phyloP scores from a whole-genome alignment of 371 early-diverging fungal species.

The Mortierella sp. region DNA sequence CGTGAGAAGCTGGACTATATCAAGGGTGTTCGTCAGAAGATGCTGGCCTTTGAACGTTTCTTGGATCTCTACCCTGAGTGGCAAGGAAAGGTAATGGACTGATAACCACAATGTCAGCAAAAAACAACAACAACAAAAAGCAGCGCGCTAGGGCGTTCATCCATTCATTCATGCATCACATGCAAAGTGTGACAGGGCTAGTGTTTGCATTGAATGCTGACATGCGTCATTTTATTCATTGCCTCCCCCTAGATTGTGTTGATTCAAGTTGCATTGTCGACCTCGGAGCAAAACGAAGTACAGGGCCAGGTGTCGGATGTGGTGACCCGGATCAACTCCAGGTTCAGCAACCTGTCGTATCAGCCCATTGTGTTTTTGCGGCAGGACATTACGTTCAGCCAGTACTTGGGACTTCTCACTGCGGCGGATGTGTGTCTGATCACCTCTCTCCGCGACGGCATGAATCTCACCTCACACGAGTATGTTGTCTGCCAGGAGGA shows the following conservation, averaged over 20 bases:
- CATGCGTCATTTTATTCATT: not conserved
- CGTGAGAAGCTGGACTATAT: constrained; percentile 96
- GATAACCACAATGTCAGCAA: not conserved
- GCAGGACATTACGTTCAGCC: constrained; percentile 87
- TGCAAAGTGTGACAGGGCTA: not conserved
- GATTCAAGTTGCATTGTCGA: constrained; percentile 78
- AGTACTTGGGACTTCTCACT: constrained; percentile 92
- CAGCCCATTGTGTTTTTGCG: constrained; percentile 95
- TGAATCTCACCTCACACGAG: constrained; percentile 98
- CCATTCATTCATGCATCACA: not conserved
- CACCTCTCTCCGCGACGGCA: constrained; percentile 95
- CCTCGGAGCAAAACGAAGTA: constrained; percentile 78
- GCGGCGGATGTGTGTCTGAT: constrained; percentile 94
- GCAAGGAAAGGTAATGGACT: constrained; percentile 73
- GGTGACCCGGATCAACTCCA: constrained; percentile 92
- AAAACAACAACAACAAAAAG: not conserved
- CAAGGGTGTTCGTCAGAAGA: constrained; percentile 94
- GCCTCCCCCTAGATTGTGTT: constrained; percentile 61
- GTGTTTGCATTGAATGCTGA: not conserved
- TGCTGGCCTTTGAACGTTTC: constrained; percentile 90
- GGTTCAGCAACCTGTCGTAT: constrained; percentile 92
- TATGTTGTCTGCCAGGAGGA: constrained; percentile 93
- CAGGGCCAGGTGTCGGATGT: constrained; percentile 90
- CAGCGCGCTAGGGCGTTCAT: not conserved
- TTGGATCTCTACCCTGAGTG: constrained; percentile 84